Evolutionary conservation across 2,329 filamentous ascomycete species (phyloP).

Genomic region (Fusarium sp.): DNA sequence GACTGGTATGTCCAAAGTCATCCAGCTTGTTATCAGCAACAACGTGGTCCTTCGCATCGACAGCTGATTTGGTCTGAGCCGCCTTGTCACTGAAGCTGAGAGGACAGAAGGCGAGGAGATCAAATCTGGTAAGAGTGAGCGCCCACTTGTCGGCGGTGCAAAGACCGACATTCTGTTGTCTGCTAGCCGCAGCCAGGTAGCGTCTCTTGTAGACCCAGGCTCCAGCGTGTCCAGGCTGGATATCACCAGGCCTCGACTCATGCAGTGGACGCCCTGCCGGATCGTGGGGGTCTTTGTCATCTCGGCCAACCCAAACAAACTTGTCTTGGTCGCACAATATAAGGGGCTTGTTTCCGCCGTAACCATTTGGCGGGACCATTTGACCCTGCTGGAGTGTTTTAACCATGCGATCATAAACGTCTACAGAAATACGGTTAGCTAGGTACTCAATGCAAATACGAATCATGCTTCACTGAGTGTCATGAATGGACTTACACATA

Average conservation of each 20-base stretch:
- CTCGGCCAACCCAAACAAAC: neutral
- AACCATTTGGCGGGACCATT: neutral
- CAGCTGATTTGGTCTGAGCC: neutral
- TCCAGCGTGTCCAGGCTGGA: neutral
- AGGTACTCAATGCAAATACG: neutral
- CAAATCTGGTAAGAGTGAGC: neutral
- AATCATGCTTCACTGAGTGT: too few relatives aligned
- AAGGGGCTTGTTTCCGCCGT: neutral
- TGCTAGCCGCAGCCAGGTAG: neutral
- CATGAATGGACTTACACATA: neutral
- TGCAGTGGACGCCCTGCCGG: neutral
- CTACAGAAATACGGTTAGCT: neutral
- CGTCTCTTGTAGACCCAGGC: neutral
- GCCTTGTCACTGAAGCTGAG: neutral
- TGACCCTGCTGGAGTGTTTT: neutral
- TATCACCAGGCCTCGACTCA: neutral
- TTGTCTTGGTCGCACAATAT: neutral
- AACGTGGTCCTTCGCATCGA: neutral
- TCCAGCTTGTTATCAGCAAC: neutral
- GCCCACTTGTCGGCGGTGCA: neutral
- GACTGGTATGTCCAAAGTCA: neutral
- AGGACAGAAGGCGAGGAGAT: neutral
- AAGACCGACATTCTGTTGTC: neutral
- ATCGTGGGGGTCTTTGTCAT: neutral
- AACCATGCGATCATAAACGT: conserved; percentile 1